These are phyloP conservation scores for Colletotrichum lini DNA, from an alignment of 2,329 filamentous ascomycete species.

Conservation along the genomic window DNA sequence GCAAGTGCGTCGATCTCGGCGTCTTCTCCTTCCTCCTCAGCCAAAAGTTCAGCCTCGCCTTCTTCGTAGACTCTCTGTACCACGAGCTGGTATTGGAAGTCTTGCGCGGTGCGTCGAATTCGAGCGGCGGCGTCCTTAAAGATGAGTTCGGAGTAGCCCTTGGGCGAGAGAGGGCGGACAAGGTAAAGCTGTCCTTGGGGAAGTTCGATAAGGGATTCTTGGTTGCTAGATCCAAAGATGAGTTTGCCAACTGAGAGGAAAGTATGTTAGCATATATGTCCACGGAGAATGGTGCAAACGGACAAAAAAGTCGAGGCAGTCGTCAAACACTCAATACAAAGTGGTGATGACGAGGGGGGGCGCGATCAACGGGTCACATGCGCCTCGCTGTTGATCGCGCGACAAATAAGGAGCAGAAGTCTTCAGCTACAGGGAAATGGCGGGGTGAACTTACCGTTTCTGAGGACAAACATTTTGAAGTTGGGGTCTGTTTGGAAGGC, in stretches of 20 bases:
- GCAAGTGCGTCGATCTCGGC: slow-evolving; percentile 80
- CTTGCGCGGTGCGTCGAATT: slow-evolving; percentile 92
- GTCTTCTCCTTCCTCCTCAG: slow-evolving; percentile 90
- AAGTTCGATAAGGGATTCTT: slow-evolving; percentile 95
- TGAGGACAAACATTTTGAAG: slow-evolving; percentile 56
- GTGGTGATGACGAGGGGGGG: slow-evolving; percentile 14
- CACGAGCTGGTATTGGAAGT: slow-evolving; percentile 97
- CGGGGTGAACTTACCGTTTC: slow-evolving; percentile 53
- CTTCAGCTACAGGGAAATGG: slow-evolving; percentile 9
- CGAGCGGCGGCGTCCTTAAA: slow-evolving; percentile 96
- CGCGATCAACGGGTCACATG: slow-evolving; percentile 9
- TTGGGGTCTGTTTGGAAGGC: slow-evolving; percentile 24
- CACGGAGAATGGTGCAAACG: background rate
- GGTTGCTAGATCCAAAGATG: slow-evolving; percentile 88
- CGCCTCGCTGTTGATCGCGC: slow-evolving; percentile 4
- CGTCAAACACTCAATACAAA: slow-evolving; percentile 11
- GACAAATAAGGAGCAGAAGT: background rate
- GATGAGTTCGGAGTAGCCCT: slow-evolving; percentile 98
- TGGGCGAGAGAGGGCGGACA: slow-evolving; percentile 93
- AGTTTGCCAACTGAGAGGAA: slow-evolving; percentile 82
- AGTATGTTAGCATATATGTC: slow-evolving; percentile 27
- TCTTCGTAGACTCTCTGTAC: slow-evolving; percentile 97
- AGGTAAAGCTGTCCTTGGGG: slow-evolving; percentile 97
- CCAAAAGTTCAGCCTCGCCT: slow-evolving; percentile 92
- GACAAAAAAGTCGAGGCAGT: slow-evolving; percentile 6